Evolutionary conservation across 176 grass and related monocot species (phyloP).

Genomic region (Areca catechu): DNA sequence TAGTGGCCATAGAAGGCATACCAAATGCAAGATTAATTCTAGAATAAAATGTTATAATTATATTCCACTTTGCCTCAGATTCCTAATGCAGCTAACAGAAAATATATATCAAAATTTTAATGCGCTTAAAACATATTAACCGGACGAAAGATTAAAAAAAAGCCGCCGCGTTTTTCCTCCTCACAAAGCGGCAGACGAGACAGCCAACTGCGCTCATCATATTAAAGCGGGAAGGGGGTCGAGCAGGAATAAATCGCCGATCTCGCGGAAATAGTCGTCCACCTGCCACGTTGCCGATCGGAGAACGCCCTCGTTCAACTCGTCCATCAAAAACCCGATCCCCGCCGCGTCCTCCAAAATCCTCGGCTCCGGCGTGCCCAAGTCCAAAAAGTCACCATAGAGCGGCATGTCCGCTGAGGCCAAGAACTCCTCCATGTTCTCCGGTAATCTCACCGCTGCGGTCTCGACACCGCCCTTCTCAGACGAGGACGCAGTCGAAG

Average conservation of each 20-base stretch:
- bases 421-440: neutral
- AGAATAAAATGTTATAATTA: no score
- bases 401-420: neutral
- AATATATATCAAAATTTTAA: no score
- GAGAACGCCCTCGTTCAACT: constrained; percentile 7
- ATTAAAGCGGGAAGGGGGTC: constrained; percentile 24
- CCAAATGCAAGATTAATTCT: no score
- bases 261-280: constrained; percentile 25
- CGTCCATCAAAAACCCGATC: neutral
- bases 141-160: no score
- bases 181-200: no score
- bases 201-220: no score
- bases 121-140: no score
- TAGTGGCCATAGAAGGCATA: no score
- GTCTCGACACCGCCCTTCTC: neutral
- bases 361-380: neutral
- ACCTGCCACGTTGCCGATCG: constrained; percentile 14
- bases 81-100: no score
- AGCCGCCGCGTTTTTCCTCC: no score
- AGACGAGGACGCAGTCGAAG: neutral
- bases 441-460: neutral
- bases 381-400: neutral
- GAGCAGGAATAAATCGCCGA: constrained; percentile 29
- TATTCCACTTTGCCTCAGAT: no score
- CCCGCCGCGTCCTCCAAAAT: neutral